Evolutionary conservation across 768 basidiomycete species (phyloP), one percentile per base, ranked within the genome.

Genomic region (Cystofilobasidium ferigula): DNA sequence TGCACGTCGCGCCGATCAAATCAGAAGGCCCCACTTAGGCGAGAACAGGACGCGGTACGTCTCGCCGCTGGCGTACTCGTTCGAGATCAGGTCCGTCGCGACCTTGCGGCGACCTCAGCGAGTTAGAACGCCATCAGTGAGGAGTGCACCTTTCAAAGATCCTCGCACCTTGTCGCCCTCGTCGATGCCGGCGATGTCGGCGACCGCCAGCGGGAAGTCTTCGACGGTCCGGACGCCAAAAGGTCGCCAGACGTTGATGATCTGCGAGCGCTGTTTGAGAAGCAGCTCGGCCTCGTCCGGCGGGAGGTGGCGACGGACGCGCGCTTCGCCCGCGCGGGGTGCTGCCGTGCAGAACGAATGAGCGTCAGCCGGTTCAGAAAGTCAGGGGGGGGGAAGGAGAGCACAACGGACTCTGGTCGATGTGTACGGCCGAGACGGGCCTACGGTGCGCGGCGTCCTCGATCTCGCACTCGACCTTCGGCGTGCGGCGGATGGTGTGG

Each of bases 201-300:
- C 61, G 32, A 62, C 48, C 5, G 61, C 61, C 13, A 62, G 48
- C 3, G 61, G 61, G 14, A 47, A 34, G 48, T 62, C 61, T 48
- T 62, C 61, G 24, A 62, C 61, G 22, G 61, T 43, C 22, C 32
- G 40, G 24, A 28, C 9, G 3, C 45, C 61, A 6, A 62, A 24
- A 1, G 61, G 61, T 22, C 24, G 20, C 61, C 61, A 62, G 61
- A 62, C 61, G 61, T 62, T 62, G 48, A 62, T 53, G 34, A 62
- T 47, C n/a, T 51, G 61, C 24, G 34, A 36, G 16, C 61, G 30
- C n/a, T 62, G 32, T 16, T 22, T 8, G 48, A 62, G 60, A 13
- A 47, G 47, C 3, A 18, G 7, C 4, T 32, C 47, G 48, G 36
- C 22, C 22, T 51, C 61, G 4, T 32, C n/a, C 12, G 61, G 35